Percentiles rank a stretch among this genome's conserved stretches.
Evolutionary conservation across 2,329 filamentous ascomycete genomes (phyloP).

Genomic region (Colletotrichum filicis): DNA sequence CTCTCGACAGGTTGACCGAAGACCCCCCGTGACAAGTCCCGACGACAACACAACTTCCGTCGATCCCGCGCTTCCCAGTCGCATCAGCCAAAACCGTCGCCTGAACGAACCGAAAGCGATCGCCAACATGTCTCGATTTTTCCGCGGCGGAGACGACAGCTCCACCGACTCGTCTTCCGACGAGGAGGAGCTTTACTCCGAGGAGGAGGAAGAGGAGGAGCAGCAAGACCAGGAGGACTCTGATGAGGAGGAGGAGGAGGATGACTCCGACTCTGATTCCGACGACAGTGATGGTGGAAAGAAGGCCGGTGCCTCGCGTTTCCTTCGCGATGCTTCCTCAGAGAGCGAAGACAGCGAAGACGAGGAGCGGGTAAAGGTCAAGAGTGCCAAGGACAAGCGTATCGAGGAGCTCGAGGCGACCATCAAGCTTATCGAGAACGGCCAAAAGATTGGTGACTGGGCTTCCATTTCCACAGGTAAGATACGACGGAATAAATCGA

Average conservation of each 20-base stretch:
- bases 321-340: constrained; percentile 76
- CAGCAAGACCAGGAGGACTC: constrained; percentile 62
- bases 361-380: constrained; percentile 86
- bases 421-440: constrained; percentile 94
- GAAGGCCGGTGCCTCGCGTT: constrained; percentile 79
- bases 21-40: constrained; percentile 31
- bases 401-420: constrained; percentile 92
- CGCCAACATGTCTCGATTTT: constrained; percentile 91
- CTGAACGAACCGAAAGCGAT: constrained; percentile 31
- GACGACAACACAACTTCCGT: constrained; percentile 32
- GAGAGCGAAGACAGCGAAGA: constrained; percentile 90
- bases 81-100: constrained; percentile 26
- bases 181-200: constrained; percentile 93
- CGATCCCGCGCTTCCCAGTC: constrained; percentile 33
- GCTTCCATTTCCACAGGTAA: constrained; percentile 88
- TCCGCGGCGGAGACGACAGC: constrained; percentile 91
- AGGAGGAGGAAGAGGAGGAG: constrained; percentile 75
- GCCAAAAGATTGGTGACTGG: constrained; percentile 98
- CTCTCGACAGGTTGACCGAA: constrained; percentile 26
- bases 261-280: constrained; percentile 60
- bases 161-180: constrained; percentile 96
- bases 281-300: constrained; percentile 74
- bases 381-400: constrained; percentile 98
- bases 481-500: constrained; percentile 42
- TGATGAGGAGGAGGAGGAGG: constrained; percentile 63